phyloP scores from a whole-genome alignment of 1,284 basidiomycete species.

The Sporisorium iseilematis-ciliati region DNA sequence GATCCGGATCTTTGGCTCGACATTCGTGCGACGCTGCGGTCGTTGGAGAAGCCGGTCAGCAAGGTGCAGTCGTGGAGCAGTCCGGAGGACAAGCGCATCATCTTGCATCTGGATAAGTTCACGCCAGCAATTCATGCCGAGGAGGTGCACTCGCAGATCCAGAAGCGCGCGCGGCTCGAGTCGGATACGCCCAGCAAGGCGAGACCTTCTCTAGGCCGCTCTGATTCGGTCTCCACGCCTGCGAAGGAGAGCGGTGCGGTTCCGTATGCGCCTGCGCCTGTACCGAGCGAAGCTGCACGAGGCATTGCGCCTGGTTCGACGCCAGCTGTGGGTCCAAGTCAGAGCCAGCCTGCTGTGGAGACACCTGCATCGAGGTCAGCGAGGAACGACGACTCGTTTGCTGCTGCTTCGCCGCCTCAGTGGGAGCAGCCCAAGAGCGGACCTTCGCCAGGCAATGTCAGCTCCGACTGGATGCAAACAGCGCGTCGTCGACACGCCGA shows the following conservation, averaged over 20 bases:
- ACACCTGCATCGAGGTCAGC: conserved; percentile 14
- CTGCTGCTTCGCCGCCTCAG: conserved; percentile 22
- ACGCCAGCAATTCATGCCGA: conserved; percentile 62
- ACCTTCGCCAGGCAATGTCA: conserved; percentile 13
- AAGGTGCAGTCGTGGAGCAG: conserved; percentile 61
- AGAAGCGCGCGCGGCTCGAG: conserved; percentile 41
- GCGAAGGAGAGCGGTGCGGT: conserved; percentile 29
- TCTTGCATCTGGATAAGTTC: conserved; percentile 65
- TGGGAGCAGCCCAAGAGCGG: conserved; percentile 11
- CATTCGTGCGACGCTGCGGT: conserved; percentile 63
- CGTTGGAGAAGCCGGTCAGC: conserved; percentile 60
- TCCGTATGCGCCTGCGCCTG: conserved; percentile 30
- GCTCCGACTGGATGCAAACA: conserved; percentile 30
- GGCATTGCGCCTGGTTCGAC: conserved; percentile 18
- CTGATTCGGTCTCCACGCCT: conserved; percentile 34
- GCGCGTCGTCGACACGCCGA: conserved; percentile 56
- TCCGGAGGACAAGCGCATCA: conserved; percentile 55
- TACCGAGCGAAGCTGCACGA: conserved; percentile 45
- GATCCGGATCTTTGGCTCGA: conserved; percentile 64
- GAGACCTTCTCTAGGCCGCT: conserved; percentile 29
- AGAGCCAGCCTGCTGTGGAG: conserved; percentile 16
- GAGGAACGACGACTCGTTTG: conserved; percentile 24
- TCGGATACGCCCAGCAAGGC: conserved; percentile 42
- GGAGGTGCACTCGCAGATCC: conserved; percentile 41
- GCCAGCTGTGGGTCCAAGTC: conserved; percentile 2